Percentiles rank a stretch among this genome's conserved stretches.
Evolutionary conservation across 2,329 filamentous ascomycete species (phyloP).

Genomic region (Xylogone sp.): DNA sequence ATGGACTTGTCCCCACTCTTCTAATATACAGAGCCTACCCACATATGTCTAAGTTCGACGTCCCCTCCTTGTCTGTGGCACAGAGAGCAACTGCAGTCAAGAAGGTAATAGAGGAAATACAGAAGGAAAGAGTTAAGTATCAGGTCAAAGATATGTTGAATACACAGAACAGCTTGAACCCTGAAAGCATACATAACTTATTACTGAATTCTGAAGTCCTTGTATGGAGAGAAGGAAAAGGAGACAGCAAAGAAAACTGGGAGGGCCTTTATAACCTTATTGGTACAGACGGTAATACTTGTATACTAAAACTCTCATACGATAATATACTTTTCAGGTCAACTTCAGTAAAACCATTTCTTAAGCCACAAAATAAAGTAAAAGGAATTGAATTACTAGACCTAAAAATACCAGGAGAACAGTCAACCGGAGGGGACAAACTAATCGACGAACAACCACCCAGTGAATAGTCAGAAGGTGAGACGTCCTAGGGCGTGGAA

Average conservation of each 20-base stretch:
- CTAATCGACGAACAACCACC: neutral
- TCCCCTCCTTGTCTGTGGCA: constrained; percentile 1
- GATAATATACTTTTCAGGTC: constrained; percentile 2
- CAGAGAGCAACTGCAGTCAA: constrained; percentile 4
- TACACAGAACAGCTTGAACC: constrained; percentile 1
- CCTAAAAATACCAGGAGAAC: neutral
- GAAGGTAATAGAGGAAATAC: constrained; percentile 6
- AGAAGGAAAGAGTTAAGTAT: constrained; percentile 1
- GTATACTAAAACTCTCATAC: constrained; percentile 2
- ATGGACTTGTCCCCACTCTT: constrained; percentile 9
- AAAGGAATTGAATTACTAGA: neutral
- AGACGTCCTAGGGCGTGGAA: no score
- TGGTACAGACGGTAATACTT: constrained; percentile 4
- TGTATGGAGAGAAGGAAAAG: constrained; percentile 8
- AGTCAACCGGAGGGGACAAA: neutral
- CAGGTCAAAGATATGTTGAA: constrained; percentile 4
- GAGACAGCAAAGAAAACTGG: constrained; percentile 1
- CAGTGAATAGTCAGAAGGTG: no score
- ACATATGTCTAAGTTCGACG: constrained; percentile 1
- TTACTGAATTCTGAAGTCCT: constrained; percentile 4
- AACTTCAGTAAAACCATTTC: constrained; percentile 9
- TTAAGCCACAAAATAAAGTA: neutral
- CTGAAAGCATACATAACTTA: constrained; percentile 1
- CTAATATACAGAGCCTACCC: constrained; percentile 8
- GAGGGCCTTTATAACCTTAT: constrained; percentile 8